These are phyloP conservation scores for Pholiota molesta DNA, from an alignment of 768 basidiomycete genomes.

Conservation along the genomic window DNA sequence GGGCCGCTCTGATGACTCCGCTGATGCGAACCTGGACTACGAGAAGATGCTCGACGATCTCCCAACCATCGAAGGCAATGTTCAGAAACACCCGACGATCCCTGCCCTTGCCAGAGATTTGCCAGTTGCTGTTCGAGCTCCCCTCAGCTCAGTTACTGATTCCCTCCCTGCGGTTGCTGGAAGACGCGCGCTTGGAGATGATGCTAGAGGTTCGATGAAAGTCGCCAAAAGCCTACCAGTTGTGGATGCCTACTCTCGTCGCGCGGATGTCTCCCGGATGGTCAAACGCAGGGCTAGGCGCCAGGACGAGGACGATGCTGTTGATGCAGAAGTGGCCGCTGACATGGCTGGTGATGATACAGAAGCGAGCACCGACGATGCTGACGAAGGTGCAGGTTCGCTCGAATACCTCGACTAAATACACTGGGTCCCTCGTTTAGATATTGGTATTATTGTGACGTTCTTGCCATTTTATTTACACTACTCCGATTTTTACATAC, in stretches of 20 bases:
- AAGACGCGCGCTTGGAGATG: not conserved
- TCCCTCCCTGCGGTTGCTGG: not conserved
- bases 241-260: not conserved
- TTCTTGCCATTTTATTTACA: not conserved
- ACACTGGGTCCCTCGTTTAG: not conserved
- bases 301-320: not conserved
- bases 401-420: not conserved
- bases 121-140: not conserved
- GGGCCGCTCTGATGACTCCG: not conserved
- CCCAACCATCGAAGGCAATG: not conserved
- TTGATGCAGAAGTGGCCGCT: not conserved
- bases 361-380: not conserved
- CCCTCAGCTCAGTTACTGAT: not conserved
- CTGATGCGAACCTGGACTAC: not conserved
- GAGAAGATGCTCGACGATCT: not conserved
- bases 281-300: not conserved
- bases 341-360: not conserved
- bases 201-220: not conserved
- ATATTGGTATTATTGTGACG: not conserved
- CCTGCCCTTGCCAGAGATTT: not conserved
- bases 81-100: not conserved
- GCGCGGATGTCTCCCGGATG: not conserved
- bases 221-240: not conserved
- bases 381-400: not conserved
- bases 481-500: not conserved